Evolutionary conservation across 345 rosid genomes (phyloP).

Genomic region (Rhizophora mangle): DNA sequence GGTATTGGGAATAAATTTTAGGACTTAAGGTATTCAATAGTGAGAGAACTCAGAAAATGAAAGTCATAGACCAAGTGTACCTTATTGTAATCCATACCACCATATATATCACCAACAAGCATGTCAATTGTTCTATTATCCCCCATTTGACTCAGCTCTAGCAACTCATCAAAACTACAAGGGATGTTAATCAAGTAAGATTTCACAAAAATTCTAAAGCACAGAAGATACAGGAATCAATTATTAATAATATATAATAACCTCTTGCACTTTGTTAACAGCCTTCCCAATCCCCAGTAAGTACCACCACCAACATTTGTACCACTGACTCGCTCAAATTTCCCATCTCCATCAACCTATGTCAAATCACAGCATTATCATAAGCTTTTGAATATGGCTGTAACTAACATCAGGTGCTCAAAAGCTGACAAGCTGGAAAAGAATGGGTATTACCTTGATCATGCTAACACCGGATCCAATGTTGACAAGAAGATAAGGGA

Average conservation of each 20-base stretch:
- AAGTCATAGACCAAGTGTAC: conserved; percentile 31
- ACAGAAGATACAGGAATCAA: conserved; percentile 5
- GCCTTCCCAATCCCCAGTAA: conserved; percentile 96
- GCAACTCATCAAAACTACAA: conserved; percentile 86
- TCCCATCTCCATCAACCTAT: conserved; percentile 98
- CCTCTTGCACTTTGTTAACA: conserved; percentile 94
- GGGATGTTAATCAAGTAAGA: conserved; percentile 14
- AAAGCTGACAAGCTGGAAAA: conserved; percentile 10
- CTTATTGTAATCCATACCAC: conserved; percentile 94
- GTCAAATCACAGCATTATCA: conserved; percentile 13
- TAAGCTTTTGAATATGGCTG: conserved; percentile 1
- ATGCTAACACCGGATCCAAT: conserved; percentile 99
- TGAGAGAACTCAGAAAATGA: conserved; percentile 5
- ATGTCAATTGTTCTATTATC: conserved; percentile 89
- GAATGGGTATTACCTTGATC: conserved; percentile 64
- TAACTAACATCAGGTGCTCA: conserved; percentile 7
- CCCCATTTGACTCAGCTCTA: conserved; percentile 96
- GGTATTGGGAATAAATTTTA: background rate
- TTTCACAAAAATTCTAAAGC: background rate
- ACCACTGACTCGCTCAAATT: conserved; percentile 92
- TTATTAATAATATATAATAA: conserved; percentile 20
- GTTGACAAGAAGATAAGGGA: conserved; percentile 96
- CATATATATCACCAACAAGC: conserved; percentile 99
- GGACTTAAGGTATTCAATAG: background rate
- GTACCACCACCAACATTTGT: conserved; percentile 99